A percentile compares a stretch with the other conserved stretches of the same genome.
phyloP scores from a whole-genome alignment of 2,329 filamentous ascomycete genomes.

The Colletotrichum tabaci region DNA sequence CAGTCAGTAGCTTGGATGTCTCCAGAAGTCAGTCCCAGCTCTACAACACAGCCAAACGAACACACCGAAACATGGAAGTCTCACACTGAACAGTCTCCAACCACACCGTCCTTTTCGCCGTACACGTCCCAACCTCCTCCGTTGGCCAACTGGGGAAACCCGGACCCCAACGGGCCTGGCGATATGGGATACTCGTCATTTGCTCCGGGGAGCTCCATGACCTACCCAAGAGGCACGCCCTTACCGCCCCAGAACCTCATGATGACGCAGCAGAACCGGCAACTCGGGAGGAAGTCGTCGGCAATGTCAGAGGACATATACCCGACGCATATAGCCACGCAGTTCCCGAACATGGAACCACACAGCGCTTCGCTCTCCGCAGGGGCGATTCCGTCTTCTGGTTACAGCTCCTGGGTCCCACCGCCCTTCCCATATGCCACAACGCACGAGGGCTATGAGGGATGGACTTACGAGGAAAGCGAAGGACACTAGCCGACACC shows the following conservation, averaged over 20 bases:
- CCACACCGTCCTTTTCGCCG: conserved; percentile 65
- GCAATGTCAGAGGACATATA: conserved; percentile 61
- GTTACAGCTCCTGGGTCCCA: conserved; percentile 60
- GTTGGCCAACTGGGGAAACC: conserved; percentile 59
- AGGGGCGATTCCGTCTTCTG: conserved; percentile 54
- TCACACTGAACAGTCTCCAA: conserved; percentile 65
- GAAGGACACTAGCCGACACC: neutral
- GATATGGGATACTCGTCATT: conserved; percentile 63
- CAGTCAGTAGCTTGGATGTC: conserved; percentile 62
- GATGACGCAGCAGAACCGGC: conserved; percentile 54
- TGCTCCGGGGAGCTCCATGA: conserved; percentile 57
- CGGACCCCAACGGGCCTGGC: conserved; percentile 58
- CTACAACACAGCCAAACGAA: conserved; percentile 59
- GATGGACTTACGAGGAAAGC: conserved; percentile 55
- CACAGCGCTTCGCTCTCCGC: conserved; percentile 56
- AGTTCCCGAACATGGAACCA: conserved; percentile 54
- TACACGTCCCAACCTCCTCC: conserved; percentile 61
- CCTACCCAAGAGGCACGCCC: conserved; percentile 48
- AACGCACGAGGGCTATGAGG: conserved; percentile 54
- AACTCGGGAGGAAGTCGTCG: conserved; percentile 61
- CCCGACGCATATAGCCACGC: conserved; percentile 55
- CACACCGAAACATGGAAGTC: conserved; percentile 63
- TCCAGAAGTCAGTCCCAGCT: conserved; percentile 56
- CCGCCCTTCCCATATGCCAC: conserved; percentile 61
- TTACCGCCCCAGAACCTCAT: conserved; percentile 56